phyloP scores from a whole-genome alignment of 2,329 filamentous ascomycete genomes.

The Fusarium sp. region DNA sequence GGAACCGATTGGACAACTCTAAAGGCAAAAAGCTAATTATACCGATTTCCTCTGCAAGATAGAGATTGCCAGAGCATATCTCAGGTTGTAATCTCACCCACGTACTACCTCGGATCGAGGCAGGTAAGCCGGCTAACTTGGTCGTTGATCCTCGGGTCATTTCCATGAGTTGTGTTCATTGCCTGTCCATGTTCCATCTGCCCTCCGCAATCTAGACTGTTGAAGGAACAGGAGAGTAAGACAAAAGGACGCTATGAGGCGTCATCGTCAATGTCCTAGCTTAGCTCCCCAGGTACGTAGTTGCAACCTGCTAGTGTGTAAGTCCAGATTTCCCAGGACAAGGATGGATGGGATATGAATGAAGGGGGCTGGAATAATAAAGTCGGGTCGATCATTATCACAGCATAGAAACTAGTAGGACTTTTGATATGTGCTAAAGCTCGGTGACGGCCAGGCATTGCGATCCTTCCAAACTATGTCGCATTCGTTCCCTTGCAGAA shows the following conservation, averaged over 20 bases:
- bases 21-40: no score
- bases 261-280: neutral
- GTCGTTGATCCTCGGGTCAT: no score
- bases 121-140: no score
- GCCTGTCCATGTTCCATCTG: no score
- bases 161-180: no score
- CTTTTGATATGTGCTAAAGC: no score
- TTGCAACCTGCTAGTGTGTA: constrained; percentile 5
- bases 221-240: neutral
- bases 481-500: constrained; percentile 11
- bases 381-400: constrained; percentile 17
- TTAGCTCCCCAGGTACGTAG: neutral
- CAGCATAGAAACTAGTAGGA: neutral
- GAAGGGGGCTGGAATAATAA: neutral
- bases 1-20: no score
- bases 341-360: constrained; percentile 3
- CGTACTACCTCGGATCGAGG: no score
- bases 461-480: constrained; percentile 9
- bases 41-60: no score
- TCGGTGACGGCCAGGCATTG: neutral
- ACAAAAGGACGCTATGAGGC: neutral
- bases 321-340: constrained; percentile 36
- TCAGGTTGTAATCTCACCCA: no score
- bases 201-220: constrained; percentile 2
- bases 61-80: no score